Conservation (phyloP, 2,329 filamentous ascomycete genomes). For the Colletotrichum echinochloae region DNA sequence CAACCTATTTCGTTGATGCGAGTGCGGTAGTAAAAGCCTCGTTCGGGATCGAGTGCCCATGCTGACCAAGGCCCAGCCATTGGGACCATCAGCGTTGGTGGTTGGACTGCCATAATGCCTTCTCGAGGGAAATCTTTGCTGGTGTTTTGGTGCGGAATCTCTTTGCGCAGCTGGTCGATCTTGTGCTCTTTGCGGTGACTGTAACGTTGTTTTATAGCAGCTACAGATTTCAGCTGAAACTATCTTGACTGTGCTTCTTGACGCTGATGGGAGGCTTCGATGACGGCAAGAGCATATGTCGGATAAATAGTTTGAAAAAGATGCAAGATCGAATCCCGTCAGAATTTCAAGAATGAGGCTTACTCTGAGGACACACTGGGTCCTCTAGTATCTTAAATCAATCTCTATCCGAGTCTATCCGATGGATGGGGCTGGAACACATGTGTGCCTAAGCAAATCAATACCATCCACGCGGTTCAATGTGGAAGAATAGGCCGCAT, state of each 20-base stretch:
- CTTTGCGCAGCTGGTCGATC: background rate
- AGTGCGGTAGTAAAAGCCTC: constrained; percentile 25
- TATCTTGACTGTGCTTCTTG: background rate
- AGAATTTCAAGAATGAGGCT: background rate
- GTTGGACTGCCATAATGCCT: background rate
- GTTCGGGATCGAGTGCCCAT: constrained; percentile 15
- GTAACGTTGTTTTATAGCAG: constrained; percentile 2
- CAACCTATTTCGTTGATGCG: constrained; percentile 8
- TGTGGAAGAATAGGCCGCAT: background rate
- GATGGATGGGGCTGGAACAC: background rate
- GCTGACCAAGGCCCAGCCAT: constrained; percentile 8
- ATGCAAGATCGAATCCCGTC: background rate
- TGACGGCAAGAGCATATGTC: too few relatives aligned
- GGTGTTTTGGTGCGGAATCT: background rate
- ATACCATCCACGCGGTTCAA: background rate
- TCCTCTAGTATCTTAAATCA: background rate
- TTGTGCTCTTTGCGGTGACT: constrained; percentile 6
- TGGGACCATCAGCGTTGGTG: background rate
- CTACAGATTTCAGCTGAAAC: background rate
- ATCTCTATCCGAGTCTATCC: background rate
- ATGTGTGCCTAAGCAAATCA: background rate
- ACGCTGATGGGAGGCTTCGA: too few relatives aligned
- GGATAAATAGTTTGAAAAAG: background rate
- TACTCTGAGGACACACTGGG: background rate
- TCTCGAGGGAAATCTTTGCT: background rate